Conservation (phyloP, 2,329 filamentous ascomycete species). For the Calonectria ilicicola region DNA sequence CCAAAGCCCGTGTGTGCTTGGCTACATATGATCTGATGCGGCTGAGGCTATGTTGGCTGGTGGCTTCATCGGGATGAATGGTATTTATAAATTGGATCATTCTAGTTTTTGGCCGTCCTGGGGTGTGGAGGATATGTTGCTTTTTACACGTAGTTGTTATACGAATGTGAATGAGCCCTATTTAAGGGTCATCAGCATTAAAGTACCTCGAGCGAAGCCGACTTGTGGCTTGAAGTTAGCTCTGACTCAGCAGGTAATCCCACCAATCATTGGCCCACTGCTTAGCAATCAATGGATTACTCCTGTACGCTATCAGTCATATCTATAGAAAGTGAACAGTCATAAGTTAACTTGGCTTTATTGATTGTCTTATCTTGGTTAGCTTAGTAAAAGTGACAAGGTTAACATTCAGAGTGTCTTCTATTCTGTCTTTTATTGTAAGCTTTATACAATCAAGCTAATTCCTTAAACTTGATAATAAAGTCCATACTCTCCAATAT, state of each 20-base stretch:
- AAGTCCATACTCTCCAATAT: slow-evolving; percentile 27
- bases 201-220: not conserved
- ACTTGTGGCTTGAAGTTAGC: not conserved
- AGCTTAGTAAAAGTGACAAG: not conserved
- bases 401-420: accelerated
- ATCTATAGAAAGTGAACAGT: no score
- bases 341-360: no score
- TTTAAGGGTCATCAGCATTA: not conserved
- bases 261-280: not conserved
- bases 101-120: not conserved
- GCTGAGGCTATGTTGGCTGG: not conserved
- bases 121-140: no score
- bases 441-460: not conserved
- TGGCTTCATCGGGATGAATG: slow-evolving; percentile 3
- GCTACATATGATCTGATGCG: slow-evolving; percentile 14
- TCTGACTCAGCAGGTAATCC: not conserved
- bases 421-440: not conserved
- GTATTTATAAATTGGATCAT: slow-evolving; percentile 18
- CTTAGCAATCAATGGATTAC: not conserved
- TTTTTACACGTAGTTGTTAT: no score
- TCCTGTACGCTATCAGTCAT: no score
- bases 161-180: not conserved
- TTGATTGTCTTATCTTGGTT: not conserved
- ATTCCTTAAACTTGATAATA: slow-evolving; percentile 15
- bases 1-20: not conserved